These are phyloP conservation scores for Lactuca sativa DNA, from an alignment of 129 eudicot genomes.

Conservation along the genomic window DNA sequence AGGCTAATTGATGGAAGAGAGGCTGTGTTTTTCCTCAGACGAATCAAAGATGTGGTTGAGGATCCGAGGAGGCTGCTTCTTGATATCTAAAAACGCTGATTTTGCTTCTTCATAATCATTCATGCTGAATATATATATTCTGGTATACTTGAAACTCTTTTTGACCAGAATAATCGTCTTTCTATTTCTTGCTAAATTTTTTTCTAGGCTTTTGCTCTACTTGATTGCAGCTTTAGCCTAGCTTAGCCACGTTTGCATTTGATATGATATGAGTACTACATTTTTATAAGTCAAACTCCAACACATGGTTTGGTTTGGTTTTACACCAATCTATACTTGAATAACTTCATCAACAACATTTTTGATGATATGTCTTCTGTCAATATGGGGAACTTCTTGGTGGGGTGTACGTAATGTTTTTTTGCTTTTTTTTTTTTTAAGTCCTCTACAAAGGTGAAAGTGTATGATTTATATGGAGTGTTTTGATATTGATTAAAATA, in stretches of 20 bases:
- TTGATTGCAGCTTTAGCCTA: conserved; percentile 41
- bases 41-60: conserved; percentile 90
- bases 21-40: conserved; percentile 88
- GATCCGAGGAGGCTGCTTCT: conserved; percentile 86
- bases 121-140: neutral
- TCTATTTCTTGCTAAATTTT: neutral
- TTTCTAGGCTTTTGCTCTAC: conserved; percentile 28
- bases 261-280: conserved; percentile 7
- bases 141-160: conserved; percentile 21
- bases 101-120: neutral
- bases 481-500: too few species aligned
- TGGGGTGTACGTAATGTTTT: too few species aligned
- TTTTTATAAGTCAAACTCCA: conserved; percentile 8
- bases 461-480: too few species aligned
- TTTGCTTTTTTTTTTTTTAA: too few species aligned
- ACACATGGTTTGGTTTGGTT: conserved; percentile 17
- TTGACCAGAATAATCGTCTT: conserved; percentile 29
- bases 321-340: conserved; percentile 10
- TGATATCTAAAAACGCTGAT: conserved; percentile 48
- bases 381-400: too few species aligned
- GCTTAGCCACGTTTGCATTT: conserved; percentile 21
- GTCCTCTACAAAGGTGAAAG: too few species aligned
- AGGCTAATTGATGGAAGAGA: conserved; percentile 99
- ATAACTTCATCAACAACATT: conserved; percentile 18
- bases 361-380: neutral